Evolutionary conservation across 129 eudicot genomes (phyloP).

Genomic region (Tagetes patula): DNA sequence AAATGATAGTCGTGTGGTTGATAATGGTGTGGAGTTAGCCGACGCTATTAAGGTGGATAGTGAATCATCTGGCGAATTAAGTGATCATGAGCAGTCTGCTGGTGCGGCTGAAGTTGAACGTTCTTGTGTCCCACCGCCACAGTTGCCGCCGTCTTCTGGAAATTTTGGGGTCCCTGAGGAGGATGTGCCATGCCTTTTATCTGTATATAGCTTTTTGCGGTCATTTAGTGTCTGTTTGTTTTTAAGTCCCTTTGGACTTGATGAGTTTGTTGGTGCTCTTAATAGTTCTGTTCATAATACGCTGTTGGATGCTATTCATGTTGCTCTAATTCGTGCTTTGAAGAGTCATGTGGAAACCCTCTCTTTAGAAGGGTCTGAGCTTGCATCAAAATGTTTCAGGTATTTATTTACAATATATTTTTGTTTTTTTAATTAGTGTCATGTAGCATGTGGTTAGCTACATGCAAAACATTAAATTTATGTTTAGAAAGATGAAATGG

Average conservation of each 20-base stretch:
- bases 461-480: constrained; percentile 1
- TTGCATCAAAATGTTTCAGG: constrained; percentile 90
- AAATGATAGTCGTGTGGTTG: constrained; percentile 19
- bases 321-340: constrained; percentile 75
- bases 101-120: constrained; percentile 51
- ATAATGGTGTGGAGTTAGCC: constrained; percentile 32
- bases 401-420: constrained; percentile 24
- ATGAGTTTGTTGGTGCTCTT: constrained; percentile 96
- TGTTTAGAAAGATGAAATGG: not conserved
- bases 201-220: constrained; percentile 84
- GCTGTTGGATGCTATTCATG: constrained; percentile 88
- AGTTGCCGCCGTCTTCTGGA: constrained; percentile 82
- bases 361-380: constrained; percentile 84
- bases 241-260: constrained; percentile 85
- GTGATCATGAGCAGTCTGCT: constrained; percentile 45
- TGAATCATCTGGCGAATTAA: constrained; percentile 57
- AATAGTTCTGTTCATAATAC: constrained; percentile 66
- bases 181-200: constrained; percentile 65
- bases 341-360: constrained; percentile 69
- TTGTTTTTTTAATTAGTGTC: not conserved
- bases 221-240: constrained; percentile 76
- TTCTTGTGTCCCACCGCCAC: constrained; percentile 62
- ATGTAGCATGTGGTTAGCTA: constrained; percentile 2
- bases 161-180: constrained; percentile 78
- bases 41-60: constrained; percentile 37